These are phyloP conservation scores for Groenewaldozyma sp. DNA, from an alignment of 1,139 yeast genomes.

Conservation along the genomic window DNA sequence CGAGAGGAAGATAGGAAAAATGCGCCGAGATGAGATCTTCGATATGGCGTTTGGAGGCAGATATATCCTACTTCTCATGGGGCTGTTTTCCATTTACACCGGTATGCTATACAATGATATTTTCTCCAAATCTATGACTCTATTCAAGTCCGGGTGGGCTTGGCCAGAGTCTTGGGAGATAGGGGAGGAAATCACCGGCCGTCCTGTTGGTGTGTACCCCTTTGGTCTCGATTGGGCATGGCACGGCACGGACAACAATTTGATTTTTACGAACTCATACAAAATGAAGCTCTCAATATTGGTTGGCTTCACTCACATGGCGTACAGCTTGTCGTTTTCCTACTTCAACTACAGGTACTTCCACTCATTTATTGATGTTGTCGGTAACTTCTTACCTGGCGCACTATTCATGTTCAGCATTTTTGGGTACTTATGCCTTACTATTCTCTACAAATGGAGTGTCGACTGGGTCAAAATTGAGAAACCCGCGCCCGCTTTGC, in stretches of 20 bases:
- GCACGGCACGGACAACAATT: constrained; percentile 94
- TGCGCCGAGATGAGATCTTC: constrained; percentile 81
- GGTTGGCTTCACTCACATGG: constrained; percentile 94
- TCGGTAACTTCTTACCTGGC: constrained; percentile 93
- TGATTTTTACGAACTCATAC: constrained; percentile 85
- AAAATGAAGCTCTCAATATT: constrained; percentile 93
- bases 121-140: constrained; percentile 80
- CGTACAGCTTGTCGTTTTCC: constrained; percentile 79
- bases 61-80: constrained; percentile 84
- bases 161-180: constrained; percentile 72
- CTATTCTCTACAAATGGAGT: constrained; percentile 90
- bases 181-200: constrained; percentile 57
- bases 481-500: constrained; percentile 80
- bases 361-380: constrained; percentile 68
- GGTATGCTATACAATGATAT: constrained; percentile 91
- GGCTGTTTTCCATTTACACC: constrained; percentile 83
- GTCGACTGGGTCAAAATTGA: constrained; percentile 78
- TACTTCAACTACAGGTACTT: constrained; percentile 72
- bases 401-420: constrained; percentile 90
- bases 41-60: constrained; percentile 96
- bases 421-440: constrained; percentile 78
- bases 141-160: constrained; percentile 83
- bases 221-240: constrained; percentile 90
- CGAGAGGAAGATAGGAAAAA: constrained; percentile 56
- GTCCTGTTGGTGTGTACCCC: constrained; percentile 59